These are phyloP conservation scores for Metarhizium humberi DNA, from an alignment of 2,329 filamentous ascomycete genomes.

Conservation along the genomic window DNA sequence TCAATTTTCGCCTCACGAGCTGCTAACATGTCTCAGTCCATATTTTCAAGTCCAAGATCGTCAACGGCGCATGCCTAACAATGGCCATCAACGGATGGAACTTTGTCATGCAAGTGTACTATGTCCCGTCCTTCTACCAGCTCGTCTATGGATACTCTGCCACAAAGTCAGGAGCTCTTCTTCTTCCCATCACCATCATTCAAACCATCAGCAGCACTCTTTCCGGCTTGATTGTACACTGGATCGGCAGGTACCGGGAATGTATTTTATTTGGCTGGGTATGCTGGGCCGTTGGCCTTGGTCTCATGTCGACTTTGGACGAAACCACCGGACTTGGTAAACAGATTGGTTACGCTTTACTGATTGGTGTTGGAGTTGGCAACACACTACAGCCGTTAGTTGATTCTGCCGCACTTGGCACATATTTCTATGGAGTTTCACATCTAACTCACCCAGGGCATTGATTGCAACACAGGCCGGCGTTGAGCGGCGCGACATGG, in stretches of 20 bases:
- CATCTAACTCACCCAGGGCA: slow-evolving; percentile 18
- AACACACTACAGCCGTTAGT: slow-evolving; percentile 41
- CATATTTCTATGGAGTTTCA: no score
- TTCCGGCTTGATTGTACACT: slow-evolving; percentile 42
- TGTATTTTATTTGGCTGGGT: slow-evolving; percentile 44
- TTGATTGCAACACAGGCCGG: slow-evolving; percentile 46
- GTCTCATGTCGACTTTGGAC: slow-evolving; percentile 42
- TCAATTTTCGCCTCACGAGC: slow-evolving; percentile 7
- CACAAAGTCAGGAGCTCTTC: slow-evolving; percentile 30
- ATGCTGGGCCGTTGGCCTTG: slow-evolving; percentile 41
- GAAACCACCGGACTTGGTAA: slow-evolving; percentile 37
- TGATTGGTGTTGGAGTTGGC: slow-evolving; percentile 42
- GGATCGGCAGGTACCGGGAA: slow-evolving; percentile 42
- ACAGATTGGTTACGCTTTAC: slow-evolving; percentile 43
- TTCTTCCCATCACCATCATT: slow-evolving; percentile 32
- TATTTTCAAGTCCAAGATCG: slow-evolving; percentile 43
- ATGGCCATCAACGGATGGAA: slow-evolving; percentile 53
- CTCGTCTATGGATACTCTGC: slow-evolving; percentile 33
- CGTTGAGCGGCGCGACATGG: slow-evolving; percentile 38
- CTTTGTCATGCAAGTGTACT: slow-evolving; percentile 46
- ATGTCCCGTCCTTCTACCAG: slow-evolving; percentile 36
- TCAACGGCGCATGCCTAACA: slow-evolving; percentile 45
- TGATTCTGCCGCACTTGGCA: neutral
- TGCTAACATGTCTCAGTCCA: slow-evolving; percentile 24
- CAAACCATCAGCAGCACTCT: slow-evolving; percentile 37